These are phyloP conservation scores for Pseudogymnoascus sp. DNA, from an alignment of 2,329 filamentous ascomycete species.

Conservation along the genomic window DNA sequence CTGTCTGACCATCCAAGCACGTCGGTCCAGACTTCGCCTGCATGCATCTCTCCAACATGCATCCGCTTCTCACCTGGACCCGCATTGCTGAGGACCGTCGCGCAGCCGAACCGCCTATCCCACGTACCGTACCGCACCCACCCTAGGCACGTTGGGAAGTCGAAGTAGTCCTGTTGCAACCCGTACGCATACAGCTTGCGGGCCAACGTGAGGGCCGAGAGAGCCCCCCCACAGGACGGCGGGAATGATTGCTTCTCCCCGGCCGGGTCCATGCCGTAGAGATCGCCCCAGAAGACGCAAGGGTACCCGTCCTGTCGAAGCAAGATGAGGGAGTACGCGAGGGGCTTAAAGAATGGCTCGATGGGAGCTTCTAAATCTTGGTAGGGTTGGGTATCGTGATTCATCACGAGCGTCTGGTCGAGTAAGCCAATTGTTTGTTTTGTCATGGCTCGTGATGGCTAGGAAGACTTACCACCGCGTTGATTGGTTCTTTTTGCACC, in stretches of 20 bases:
- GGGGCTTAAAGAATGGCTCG: slow-evolving; percentile 59
- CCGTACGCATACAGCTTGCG: slow-evolving; percentile 63
- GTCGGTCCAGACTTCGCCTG: slow-evolving; percentile 58
- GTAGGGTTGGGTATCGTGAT: slow-evolving; percentile 63
- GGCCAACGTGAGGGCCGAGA: slow-evolving; percentile 54
- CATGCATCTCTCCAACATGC: slow-evolving; percentile 52
- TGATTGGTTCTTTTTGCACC: slow-evolving; percentile 44
- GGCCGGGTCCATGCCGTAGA: slow-evolving; percentile 53
- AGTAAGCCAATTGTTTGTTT: background rate
- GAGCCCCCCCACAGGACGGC: slow-evolving; percentile 45
- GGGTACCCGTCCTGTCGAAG: slow-evolving; percentile 56
- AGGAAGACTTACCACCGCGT: slow-evolving; percentile 45
- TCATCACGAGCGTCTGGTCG: slow-evolving; percentile 56
- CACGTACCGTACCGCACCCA: slow-evolving; percentile 45
- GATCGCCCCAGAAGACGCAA: slow-evolving; percentile 64
- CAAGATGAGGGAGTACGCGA: slow-evolving; percentile 66
- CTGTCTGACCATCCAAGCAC: slow-evolving; percentile 47
- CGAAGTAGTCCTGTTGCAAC: slow-evolving; percentile 56
- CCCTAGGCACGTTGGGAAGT: slow-evolving; percentile 53
- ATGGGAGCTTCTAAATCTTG: slow-evolving; percentile 57
- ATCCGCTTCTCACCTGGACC: slow-evolving; percentile 47
- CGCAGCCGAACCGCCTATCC: slow-evolving; percentile 43
- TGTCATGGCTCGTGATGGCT: background rate
- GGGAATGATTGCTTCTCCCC: slow-evolving; percentile 38
- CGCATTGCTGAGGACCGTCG: slow-evolving; percentile 50